Conservation (phyloP, 2,329 filamentous ascomycete species). For the Fusarium guadeloupense region DNA sequence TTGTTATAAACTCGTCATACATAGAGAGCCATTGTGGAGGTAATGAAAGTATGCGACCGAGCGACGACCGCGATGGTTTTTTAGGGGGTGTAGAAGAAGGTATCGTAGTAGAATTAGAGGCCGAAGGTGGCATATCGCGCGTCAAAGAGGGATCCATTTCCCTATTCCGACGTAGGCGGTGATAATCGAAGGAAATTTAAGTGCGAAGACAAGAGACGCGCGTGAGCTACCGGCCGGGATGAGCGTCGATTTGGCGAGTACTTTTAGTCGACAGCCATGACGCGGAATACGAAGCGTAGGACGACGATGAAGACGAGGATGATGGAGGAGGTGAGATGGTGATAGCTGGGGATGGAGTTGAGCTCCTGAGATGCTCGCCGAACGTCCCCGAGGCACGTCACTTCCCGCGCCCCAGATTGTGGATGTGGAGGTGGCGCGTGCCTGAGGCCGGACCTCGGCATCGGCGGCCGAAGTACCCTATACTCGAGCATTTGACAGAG, state of each 20-base stretch:
- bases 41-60: constrained; percentile 59
- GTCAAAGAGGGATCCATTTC: constrained; percentile 38
- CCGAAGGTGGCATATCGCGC: constrained; percentile 31
- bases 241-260: constrained; percentile 2
- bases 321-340: constrained; percentile 14
- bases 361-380: constrained; percentile 6
- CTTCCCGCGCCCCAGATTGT: constrained; percentile 22
- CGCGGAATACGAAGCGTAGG: constrained; percentile 8
- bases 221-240: constrained; percentile 21
- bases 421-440: constrained; percentile 39
- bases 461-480: constrained; percentile 25
- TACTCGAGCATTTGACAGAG: constrained; percentile 5
- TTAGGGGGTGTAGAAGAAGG: constrained; percentile 16
- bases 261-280: constrained; percentile 32
- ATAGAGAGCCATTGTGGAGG: constrained; percentile 73
- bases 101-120: constrained; percentile 25
- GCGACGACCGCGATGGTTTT: constrained; percentile 35
- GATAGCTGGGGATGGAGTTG: constrained; percentile 20
- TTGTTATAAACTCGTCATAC: constrained; percentile 92
- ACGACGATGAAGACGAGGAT: background rate
- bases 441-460: constrained; percentile 38
- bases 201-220: constrained; percentile 22
- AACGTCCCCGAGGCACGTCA: constrained; percentile 41
- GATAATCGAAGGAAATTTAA: constrained; percentile 10
- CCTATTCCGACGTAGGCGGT: constrained; percentile 3